Evolutionary conservation across 139 green algal genomes (phyloP), one percentile per base, ranked within the genome.

Genomic region (Gonium pectorale): DNA sequence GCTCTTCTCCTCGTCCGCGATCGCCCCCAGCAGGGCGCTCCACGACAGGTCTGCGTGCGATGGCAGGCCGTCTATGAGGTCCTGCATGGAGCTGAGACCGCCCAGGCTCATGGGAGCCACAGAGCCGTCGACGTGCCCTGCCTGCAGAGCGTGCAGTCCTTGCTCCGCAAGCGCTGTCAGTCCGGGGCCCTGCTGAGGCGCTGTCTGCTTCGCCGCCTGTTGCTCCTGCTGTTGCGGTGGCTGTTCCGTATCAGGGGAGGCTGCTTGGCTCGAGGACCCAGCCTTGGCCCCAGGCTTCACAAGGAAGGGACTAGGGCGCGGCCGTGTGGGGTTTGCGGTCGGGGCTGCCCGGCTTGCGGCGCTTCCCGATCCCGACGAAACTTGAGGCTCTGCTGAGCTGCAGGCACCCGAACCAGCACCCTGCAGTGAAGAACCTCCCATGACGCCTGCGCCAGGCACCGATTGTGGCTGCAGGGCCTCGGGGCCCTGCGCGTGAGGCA

Each of bases 41-140:
- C 77, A 83, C 33, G 43, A 63, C 15, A 83, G 31, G 43, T 83
- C 77, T 11, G 60, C 13, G 13, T 63, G 60, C 3, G 62, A 73
- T 19, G 77, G 77, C 60, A 83, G 62, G 8, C 62, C 77, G 60
- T 83, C 77, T 5, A 83, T 73, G 31, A 83, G 77, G 41, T 83
- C 77, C 62, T 83, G 60, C 77, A 83, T 83, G 33, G 77, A 83
- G 60, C 38, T 62, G 62, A 83, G 62, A 3, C 77, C 77, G 31
- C 62, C 77, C 59, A 83, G 44, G 62, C 43, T 66, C 60, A 83
- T 83, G 74, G 59, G 29, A 1, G 43, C n/a, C n/a, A n/a, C 70
- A 8, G 49, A 35, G 29, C 68, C 68, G 0, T 37, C 38, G 35
- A 66, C 5, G 0, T 26, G 21, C 17, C 24, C 13, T 22, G 27